Evolutionary conservation across 345 rosid species (phyloP), one percentile per base, ranked within the genome.

Genomic region (Citrus hindsii): DNA sequence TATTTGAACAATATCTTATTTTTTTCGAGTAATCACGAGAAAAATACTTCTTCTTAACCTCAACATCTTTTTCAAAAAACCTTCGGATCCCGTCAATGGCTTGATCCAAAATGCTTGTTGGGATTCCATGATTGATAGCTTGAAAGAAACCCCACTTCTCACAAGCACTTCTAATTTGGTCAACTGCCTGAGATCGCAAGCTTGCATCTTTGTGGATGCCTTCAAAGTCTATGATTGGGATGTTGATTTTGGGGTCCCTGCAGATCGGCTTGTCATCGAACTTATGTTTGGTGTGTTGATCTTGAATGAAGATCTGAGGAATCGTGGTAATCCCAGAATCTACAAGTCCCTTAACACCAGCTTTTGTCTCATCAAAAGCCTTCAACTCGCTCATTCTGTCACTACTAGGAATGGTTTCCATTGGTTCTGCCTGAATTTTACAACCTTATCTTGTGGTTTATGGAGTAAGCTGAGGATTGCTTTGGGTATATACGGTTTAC

Each of bases 101-200:
- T 32, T 75, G 62, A 35, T 80, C 79, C 62, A 80, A 40, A 33
- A 80, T 28, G 32, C 70, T 33, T 9, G 9, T 42, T 37, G 79
- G 79, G 66, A 75, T 70, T 38, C 75, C 79, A 32, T 80, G 82
- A 65, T 75, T 75, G 69, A 79, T 38, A 7, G 74, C 73, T 61
- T 61, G 78, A 46, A 79, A 79, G 78, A 79, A 79, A n/a, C 78
- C 82, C 82, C 78, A 79, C 33, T 42, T 46, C 3, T 63, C 60
- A 10, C 46, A 67, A 33, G 70, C 79, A 1, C 58, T 51, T 18
- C 33, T 22, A 6, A 79, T 56, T 35, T 56, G 28, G 14, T 65
- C 14, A 16, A 79, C 28, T 0, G 66, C 72, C 69, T 58, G 67
- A 38, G 51, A 38, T 30, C 55, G 32, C 21, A 27, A n/a, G 3